Percentiles rank a stretch among this genome's conserved stretches.
Evolutionary conservation across 192 early-diverging fungal species (phyloP).

Genomic region (Jimgerdemannia flammicorona): DNA sequence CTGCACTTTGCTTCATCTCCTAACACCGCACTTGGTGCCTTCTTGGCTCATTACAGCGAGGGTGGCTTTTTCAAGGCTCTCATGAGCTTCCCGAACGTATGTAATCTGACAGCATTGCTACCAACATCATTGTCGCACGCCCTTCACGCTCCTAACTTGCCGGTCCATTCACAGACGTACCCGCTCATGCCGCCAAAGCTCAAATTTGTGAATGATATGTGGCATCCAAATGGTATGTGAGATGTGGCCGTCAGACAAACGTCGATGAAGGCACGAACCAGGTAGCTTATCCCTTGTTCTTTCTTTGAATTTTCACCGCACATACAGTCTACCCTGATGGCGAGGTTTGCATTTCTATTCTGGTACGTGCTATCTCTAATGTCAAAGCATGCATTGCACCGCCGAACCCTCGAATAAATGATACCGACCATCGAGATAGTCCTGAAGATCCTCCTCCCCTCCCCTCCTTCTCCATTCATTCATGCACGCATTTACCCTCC

Average conservation of each 20-base stretch:
- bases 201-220: slow-evolving; percentile 82
- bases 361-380: slow-evolving; percentile 54
- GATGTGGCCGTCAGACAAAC: not conserved
- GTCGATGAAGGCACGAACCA: not conserved
- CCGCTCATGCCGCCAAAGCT: slow-evolving; percentile 88
- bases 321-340: slow-evolving; percentile 78
- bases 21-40: slow-evolving; percentile 1
- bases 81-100: slow-evolving; percentile 59
- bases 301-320: not conserved
- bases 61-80: slow-evolving; percentile 93
- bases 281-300: not conserved
- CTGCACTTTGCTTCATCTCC: slow-evolving; percentile 5
- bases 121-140: not conserved
- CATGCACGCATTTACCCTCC: not conserved
- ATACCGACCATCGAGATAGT: not conserved
- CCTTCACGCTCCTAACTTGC: slow-evolving; percentile 2
- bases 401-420: too few species aligned
- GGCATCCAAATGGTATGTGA: slow-evolving; percentile 83
- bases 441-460: not conserved
- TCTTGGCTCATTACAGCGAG: slow-evolving; percentile 52
- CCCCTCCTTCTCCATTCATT: not conserved
- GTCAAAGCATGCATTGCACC: not conserved
- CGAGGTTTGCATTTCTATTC: slow-evolving; percentile 94
- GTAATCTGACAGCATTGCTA: not conserved
- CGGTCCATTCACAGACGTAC: slow-evolving; percentile 56